Percentiles rank a stretch among this genome's conserved stretches.
Evolutionary conservation across 2,329 filamentous ascomycete genomes (phyloP).

Genomic region (Penicillium sp.): DNA sequence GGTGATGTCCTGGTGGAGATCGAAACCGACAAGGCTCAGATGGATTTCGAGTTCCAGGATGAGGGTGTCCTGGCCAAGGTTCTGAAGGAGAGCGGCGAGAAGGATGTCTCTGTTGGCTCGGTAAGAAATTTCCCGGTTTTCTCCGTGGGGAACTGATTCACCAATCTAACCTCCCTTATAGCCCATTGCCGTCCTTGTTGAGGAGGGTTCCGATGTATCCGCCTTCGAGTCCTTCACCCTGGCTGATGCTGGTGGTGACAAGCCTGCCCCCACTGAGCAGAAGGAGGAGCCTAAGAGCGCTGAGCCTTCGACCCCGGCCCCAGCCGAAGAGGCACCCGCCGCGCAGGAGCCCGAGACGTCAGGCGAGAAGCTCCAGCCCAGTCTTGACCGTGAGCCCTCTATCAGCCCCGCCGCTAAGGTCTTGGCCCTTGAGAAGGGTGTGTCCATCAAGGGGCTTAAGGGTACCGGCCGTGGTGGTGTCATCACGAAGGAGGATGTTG

Average conservation of each 20-base stretch:
- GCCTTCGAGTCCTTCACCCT: slow-evolving; percentile 87
- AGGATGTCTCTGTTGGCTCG: slow-evolving; percentile 90
- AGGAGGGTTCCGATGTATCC: slow-evolving; percentile 81
- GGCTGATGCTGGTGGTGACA: slow-evolving; percentile 86
- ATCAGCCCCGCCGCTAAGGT: slow-evolving; percentile 72
- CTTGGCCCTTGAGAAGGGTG: slow-evolving; percentile 79
- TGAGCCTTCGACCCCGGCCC: slow-evolving; percentile 49
- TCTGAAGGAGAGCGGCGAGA: slow-evolving; percentile 85
- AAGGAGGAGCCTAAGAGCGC: slow-evolving; percentile 51
- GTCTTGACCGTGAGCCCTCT: slow-evolving; percentile 77
- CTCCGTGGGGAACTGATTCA: slow-evolving; percentile 8
- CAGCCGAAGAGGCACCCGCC: slow-evolving; percentile 56
- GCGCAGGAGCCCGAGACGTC: slow-evolving; percentile 69
- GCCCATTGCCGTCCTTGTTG: slow-evolving; percentile 94
- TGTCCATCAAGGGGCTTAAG: slow-evolving; percentile 75
- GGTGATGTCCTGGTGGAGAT: slow-evolving; percentile 97
- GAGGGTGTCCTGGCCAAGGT: slow-evolving; percentile 95
- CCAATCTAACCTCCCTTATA: slow-evolving; percentile 39
- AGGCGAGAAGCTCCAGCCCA: slow-evolving; percentile 74
- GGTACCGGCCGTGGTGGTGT: slow-evolving; percentile 81
- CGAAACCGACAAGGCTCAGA: slow-evolving; percentile 99
- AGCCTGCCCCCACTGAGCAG: slow-evolving; percentile 63
- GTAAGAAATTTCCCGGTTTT: slow-evolving; percentile 58
- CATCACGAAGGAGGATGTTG: slow-evolving; percentile 88
- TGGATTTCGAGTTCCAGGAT: slow-evolving; percentile 99